Evolutionary conservation across 345 rosid genomes (phyloP).

Genomic region (Eucalyptus leucophloia): DNA sequence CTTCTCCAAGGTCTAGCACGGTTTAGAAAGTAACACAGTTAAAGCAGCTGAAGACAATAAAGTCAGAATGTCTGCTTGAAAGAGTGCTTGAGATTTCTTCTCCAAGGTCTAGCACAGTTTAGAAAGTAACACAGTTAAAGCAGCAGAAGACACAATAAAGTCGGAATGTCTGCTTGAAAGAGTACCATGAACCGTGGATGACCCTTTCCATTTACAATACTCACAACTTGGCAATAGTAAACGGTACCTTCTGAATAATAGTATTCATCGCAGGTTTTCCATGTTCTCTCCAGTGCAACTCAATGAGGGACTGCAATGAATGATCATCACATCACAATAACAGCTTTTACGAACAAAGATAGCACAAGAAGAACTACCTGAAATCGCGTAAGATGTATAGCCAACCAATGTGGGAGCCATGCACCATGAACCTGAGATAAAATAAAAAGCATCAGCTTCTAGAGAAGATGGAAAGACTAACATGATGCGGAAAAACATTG

Average conservation of each 20-base stretch:
- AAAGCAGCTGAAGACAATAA: neutral
- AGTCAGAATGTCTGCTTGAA: neutral
- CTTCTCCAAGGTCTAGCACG: constrained; percentile 49
- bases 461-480: neutral
- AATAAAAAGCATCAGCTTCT: neutral
- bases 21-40: neutral
- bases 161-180: neutral
- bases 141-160: neutral
- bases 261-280: constrained; percentile 75
- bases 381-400: constrained; percentile 18
- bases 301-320: constrained; percentile 22
- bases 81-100: constrained; percentile 38
- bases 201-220: neutral
- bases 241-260: constrained; percentile 51
- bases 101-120: constrained; percentile 41
- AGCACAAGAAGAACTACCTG: constrained; percentile 39
- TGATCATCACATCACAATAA: neutral
- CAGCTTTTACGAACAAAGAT: neutral
- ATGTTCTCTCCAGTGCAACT: constrained; percentile 54
- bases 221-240: neutral
- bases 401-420: constrained; percentile 99
- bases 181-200: neutral
- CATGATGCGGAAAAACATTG: neutral
- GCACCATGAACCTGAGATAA: constrained; percentile 70
- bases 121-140: neutral